Percentiles rank a stretch among this genome's conserved stretches.
Evolutionary conservation across 2,329 filamentous ascomycete genomes (phyloP).

Genomic region (Triangularia verruculosa): DNA sequence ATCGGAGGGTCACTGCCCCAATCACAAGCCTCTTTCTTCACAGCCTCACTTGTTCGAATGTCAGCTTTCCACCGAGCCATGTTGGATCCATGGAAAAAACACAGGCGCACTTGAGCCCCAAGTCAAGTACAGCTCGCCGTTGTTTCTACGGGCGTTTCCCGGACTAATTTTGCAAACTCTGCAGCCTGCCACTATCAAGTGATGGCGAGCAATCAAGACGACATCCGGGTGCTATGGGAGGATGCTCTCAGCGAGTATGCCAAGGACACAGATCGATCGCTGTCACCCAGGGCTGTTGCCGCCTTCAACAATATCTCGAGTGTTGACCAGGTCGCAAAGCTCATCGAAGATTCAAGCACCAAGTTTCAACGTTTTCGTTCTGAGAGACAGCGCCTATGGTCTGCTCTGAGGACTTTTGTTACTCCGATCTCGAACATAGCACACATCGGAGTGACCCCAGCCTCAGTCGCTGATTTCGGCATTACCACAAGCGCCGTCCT

Average conservation of each 20-base stretch:
- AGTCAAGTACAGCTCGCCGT: too few relatives aligned
- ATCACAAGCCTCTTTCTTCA: too few relatives aligned
- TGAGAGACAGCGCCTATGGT: constrained; percentile 1
- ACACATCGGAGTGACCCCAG: neutral
- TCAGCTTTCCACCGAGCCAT: too few relatives aligned
- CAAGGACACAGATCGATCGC: neutral
- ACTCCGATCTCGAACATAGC: neutral
- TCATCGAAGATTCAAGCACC: neutral
- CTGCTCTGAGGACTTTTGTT: constrained; percentile 6
- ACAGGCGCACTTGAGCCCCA: too few relatives aligned
- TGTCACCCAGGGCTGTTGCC: neutral
- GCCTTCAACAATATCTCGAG: neutral
- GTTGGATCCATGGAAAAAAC: too few relatives aligned
- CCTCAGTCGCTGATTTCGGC: constrained; percentile 7
- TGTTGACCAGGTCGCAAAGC: neutral
- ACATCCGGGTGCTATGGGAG: neutral
- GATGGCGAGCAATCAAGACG: neutral
- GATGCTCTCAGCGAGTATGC: constrained; percentile 5
- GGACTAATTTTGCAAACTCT: too few relatives aligned
- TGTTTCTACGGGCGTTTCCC: too few relatives aligned
- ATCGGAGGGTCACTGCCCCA: too few relatives aligned
- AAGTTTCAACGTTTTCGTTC: constrained; percentile 5
- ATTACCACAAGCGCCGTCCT: constrained; percentile 7
- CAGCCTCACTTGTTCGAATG: too few relatives aligned
- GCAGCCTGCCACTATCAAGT: too few relatives aligned